Evolutionary conservation across 208 protist genomes (phyloP).

Genomic region (Wallacemonas rigidus): DNA sequence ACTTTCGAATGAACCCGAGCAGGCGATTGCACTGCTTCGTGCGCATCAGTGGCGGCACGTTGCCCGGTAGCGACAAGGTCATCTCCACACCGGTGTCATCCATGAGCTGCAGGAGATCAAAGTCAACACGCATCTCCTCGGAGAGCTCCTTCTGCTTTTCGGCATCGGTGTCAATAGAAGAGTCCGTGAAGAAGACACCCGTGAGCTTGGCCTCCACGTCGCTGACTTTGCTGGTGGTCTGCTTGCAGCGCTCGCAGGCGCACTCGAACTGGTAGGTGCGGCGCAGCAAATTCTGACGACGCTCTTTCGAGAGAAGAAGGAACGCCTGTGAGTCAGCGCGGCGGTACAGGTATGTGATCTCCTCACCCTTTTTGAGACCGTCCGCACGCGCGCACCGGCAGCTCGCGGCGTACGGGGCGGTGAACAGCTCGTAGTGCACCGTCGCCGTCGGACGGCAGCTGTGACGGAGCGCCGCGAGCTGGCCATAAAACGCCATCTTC

Average conservation of each 20-base stretch:
- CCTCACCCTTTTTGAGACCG: constrained; percentile 39
- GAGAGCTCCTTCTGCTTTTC: constrained; percentile 33
- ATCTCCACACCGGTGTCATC: constrained; percentile 46
- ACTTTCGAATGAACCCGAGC: constrained; percentile 49
- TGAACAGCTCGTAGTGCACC: constrained; percentile 39
- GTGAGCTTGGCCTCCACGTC: constrained; percentile 47
- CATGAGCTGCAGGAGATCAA: constrained; percentile 43
- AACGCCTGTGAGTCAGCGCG: constrained; percentile 52
- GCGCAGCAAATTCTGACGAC: constrained; percentile 37
- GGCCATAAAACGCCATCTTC: constrained; percentile 41
- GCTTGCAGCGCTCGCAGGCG: constrained; percentile 39
- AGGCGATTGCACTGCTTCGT: constrained; percentile 46
- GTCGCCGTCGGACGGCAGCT: constrained; percentile 55
- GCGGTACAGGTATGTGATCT: constrained; percentile 50
- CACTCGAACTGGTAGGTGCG: constrained; percentile 49
- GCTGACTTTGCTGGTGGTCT: constrained; percentile 12
- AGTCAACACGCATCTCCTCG: constrained; percentile 41
- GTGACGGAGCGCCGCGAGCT: constrained; percentile 41
- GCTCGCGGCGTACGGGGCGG: constrained; percentile 36
- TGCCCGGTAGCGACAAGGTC: constrained; percentile 32
- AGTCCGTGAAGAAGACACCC: constrained; percentile 50
- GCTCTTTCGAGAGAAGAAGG: constrained; percentile 48
- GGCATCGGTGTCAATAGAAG: constrained; percentile 32
- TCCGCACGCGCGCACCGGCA: constrained; percentile 37
- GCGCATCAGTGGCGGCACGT: constrained; percentile 42